Percentiles rank a stretch among this genome's conserved stretches.
Evolutionary conservation across 768 basidiomycete genomes (phyloP).

Genomic region (Kwoniella botswanensis): DNA sequence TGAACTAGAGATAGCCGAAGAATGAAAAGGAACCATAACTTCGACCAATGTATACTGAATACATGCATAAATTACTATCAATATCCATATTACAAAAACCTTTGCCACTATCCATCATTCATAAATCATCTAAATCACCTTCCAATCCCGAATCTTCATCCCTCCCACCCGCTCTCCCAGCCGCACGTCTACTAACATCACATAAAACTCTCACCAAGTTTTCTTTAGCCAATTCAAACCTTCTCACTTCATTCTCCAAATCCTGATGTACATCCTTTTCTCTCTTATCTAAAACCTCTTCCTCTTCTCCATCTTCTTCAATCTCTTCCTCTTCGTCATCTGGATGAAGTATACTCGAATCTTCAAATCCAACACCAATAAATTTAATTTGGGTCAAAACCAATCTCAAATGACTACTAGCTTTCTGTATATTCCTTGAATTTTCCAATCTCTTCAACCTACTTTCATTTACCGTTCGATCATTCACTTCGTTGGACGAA

Average conservation of each 20-base stretch:
- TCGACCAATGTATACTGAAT: too few species aligned
- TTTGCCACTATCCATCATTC: not conserved
- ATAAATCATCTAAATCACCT: conserved; percentile 40
- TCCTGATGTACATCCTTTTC: not conserved
- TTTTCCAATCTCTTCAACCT: conserved; percentile 25
- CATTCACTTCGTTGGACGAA: conserved; percentile 23
- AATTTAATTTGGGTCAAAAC: conserved; percentile 51
- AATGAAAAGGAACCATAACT: too few species aligned
- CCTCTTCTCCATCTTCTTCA: conserved; percentile 17
- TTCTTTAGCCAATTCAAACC: conserved; percentile 41
- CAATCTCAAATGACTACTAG: conserved; percentile 38
- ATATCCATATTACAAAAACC: not conserved
- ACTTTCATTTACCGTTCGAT: not conserved
- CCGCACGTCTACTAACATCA: conserved; percentile 38
- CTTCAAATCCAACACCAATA: conserved; percentile 23
- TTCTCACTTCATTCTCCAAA: conserved; percentile 26
- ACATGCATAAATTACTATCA: not conserved
- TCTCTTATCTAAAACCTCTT: conserved; percentile 7
- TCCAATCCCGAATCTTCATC: conserved; percentile 50
- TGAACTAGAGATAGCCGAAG: too few species aligned
- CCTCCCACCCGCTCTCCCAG: conserved; percentile 30
- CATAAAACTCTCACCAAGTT: conserved; percentile 44
- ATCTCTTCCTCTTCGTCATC: conserved; percentile 4
- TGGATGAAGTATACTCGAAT: conserved; percentile 9
- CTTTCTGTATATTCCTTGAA: conserved; percentile 27